phyloP scores from a whole-genome alignment of 2,329 filamentous ascomycete genomes.

The Calonectria montana region DNA sequence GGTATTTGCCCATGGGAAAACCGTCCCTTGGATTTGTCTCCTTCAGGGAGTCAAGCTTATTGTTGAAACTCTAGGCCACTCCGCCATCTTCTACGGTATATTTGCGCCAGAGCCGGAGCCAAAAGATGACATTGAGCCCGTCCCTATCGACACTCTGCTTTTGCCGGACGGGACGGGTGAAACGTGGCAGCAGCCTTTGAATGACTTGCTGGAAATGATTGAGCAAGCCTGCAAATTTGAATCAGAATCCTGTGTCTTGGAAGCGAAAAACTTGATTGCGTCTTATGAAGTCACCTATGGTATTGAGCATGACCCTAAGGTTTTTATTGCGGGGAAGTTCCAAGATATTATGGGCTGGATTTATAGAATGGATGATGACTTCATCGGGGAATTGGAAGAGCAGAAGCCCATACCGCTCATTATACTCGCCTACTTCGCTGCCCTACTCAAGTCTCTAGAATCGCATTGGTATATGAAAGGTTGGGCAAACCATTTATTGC shows the following conservation, averaged over 20 bases:
- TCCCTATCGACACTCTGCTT: neutral
- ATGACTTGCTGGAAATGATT: slow-evolving; percentile 6
- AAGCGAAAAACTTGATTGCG: neutral
- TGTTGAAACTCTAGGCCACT: neutral
- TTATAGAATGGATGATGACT: neutral
- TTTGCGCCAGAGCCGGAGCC: neutral
- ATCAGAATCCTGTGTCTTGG: neutral
- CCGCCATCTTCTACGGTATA: neutral
- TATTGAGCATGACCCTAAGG: neutral
- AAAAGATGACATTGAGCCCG: neutral
- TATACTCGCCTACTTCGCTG: slow-evolving; percentile 1
- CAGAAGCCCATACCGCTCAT: neutral
- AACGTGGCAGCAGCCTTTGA: neutral
- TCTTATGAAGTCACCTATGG: neutral
- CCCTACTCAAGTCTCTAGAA: slow-evolving; percentile 2
- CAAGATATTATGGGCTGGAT: slow-evolving; percentile 6
- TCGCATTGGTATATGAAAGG: slow-evolving; percentile 10
- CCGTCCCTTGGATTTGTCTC: neutral
- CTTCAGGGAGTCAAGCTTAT: neutral
- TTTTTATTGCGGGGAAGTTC: neutral
- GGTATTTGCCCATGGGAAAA: neutral
- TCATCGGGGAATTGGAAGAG: neutral
- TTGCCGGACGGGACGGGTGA: neutral
- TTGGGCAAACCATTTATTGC: slow-evolving; percentile 3
- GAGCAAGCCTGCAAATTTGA: neutral